A percentile compares a stretch with the other conserved stretches of the same genome.
These are phyloP conservation scores for Polyporus tsugae DNA, from an alignment of 1,284 basidiomycete species.

Conservation along the genomic window DNA sequence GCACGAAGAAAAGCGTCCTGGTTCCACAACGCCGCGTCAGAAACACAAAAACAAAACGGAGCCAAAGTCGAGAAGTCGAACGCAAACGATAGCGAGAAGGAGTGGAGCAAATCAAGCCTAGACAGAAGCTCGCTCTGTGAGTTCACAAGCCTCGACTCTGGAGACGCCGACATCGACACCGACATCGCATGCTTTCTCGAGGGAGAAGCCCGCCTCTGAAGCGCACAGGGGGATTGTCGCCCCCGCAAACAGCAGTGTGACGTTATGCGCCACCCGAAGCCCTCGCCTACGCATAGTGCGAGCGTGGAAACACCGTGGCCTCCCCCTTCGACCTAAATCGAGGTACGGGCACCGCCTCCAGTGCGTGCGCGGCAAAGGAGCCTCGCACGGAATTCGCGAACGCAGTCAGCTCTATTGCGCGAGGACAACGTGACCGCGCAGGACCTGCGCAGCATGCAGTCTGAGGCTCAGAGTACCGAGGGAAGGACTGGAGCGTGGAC, in stretches of 20 bases:
- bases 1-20: not conserved
- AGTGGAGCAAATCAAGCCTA: not conserved
- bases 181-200: slow-evolving; percentile 6
- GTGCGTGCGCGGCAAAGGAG: slow-evolving; percentile 6
- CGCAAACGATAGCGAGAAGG: not conserved
- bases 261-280: slow-evolving; percentile 5
- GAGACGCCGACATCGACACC: not conserved
- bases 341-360: not conserved
- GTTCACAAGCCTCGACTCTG: not conserved
- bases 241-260: slow-evolving; percentile 4
- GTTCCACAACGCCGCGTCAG: not conserved
- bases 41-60: not conserved
- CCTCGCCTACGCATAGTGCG: not conserved
- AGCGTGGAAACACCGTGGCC: not conserved
- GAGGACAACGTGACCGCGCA: slow-evolving; percentile 14
- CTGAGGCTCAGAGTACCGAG: slow-evolving; percentile 5
- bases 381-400: slow-evolving; percentile 29
- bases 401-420: slow-evolving; percentile 7
- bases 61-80: no score
- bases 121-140: not conserved
- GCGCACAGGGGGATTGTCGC: slow-evolving; percentile 8
- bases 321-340: not conserved
- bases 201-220: slow-evolving; percentile 4
- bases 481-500: slow-evolving; percentile 16
- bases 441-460: slow-evolving; percentile 4